Conservation (phyloP, 2,329 filamentous ascomycete genomes). For the Apiospora koreana region DNA sequence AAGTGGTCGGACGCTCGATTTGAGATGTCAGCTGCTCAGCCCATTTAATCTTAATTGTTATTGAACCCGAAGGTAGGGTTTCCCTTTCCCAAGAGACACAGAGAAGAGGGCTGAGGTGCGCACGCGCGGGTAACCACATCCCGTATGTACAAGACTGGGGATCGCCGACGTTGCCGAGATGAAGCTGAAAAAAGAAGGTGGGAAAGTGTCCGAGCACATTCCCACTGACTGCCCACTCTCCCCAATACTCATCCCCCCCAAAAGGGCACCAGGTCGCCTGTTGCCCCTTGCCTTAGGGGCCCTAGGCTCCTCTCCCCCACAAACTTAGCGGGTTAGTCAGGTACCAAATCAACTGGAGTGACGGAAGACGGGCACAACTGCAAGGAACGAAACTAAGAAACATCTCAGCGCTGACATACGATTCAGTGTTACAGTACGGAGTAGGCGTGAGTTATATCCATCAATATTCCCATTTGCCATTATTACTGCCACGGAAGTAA, state of each 20-base stretch:
- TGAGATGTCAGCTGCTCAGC: neutral
- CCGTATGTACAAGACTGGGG: neutral
- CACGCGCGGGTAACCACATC: neutral
- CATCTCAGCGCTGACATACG: neutral
- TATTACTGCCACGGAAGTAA: neutral
- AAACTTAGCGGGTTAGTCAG: neutral
- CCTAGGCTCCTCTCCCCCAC: neutral
- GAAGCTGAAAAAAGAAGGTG: neutral
- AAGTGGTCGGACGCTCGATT: neutral
- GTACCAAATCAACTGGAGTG: neutral
- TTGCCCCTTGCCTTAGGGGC: neutral
- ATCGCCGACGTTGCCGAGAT: slow-evolving; percentile 11
- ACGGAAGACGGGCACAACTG: neutral
- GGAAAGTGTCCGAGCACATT: slow-evolving; percentile 10
- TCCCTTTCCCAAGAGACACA: neutral
- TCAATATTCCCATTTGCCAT: neutral
- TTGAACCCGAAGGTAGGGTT: neutral
- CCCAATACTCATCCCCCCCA: no score
- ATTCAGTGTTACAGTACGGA: neutral
- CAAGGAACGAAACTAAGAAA: neutral
- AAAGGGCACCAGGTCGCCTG: neutral
- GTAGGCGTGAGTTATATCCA: no score
- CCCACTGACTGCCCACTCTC: neutral
- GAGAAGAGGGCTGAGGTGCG: neutral
- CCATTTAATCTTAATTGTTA: neutral